Evolutionary conservation across 108 stramenopile species (phyloP), one percentile per base, ranked within the genome.

Genomic region (Fistulifera pelliculosa): DNA sequence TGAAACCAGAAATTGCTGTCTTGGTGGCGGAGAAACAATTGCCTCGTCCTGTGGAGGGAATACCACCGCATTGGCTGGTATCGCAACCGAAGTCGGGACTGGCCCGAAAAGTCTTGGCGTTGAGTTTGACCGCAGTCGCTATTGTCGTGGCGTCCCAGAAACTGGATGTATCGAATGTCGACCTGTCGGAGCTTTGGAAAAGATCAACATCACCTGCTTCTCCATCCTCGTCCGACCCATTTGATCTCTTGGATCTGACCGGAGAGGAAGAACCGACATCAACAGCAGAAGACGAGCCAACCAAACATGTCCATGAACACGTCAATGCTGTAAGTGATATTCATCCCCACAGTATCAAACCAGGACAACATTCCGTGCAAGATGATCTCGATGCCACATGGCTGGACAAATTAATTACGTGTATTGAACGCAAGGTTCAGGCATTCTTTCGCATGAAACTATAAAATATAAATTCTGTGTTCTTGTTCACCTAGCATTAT

Each of bases 341-440:
- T 22, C 44, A 47, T 47, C 44, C 44, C 28, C 70, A 71, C 24
- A 71, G 70, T 27, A 31, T 71, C 24, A 61, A 61, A 45, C 70
- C 70, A 22, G 59, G 59, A 28, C n/a, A 44, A 10, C 47, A 41
- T 11, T 38, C 16, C 13, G 45, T 43, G 13, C 41, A 55, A 50
- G 44, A 49, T 28, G 52, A 49, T 38, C 38, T 56, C 15, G 70
- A 71, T 50, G 49, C 48, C 25, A 55, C 52, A 2, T 53, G 43
- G 52, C 47, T 71, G 44, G 70, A 71, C 58, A 71, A 71, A 42
- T 10, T 56, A n/a, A 51, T 71, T 54, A 65, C 70, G 2, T 51
- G 49, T 25, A 44, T 71, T 13, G 68, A 57, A 52, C 44, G 44
- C 17, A 47, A 22, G 44, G 38, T 68, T 47, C 60, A 68, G 53